phyloP scores from a whole-genome alignment of 2,329 filamentous ascomycete species.

The Epicoccum sorghinum region DNA sequence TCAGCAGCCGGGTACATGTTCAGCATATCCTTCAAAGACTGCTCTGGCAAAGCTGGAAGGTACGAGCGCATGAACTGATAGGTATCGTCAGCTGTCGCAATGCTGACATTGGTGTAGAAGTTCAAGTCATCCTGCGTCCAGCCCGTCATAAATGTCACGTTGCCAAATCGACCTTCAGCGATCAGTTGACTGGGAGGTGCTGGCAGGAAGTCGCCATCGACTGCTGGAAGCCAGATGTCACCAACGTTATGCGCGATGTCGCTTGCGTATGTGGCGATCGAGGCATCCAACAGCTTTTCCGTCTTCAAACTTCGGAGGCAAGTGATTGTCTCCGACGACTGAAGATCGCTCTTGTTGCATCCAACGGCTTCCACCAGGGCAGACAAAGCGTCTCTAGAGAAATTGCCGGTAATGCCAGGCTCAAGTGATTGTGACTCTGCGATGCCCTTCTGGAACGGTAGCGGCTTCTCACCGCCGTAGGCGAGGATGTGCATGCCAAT shows the following conservation, averaged over 20 bases:
- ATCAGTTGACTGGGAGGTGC: slow-evolving; percentile 52
- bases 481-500: slow-evolving; percentile 44
- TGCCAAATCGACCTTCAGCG: slow-evolving; percentile 50
- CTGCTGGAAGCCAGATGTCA: slow-evolving; percentile 58
- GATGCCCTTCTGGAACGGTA: slow-evolving; percentile 42
- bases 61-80: slow-evolving; percentile 50
- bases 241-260: slow-evolving; percentile 50
- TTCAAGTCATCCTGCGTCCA: slow-evolving; percentile 56
- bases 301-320: slow-evolving; percentile 56
- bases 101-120: slow-evolving; percentile 50
- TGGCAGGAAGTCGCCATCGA: slow-evolving; percentile 59
- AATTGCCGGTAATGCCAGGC: slow-evolving; percentile 55
- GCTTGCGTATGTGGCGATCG: slow-evolving; percentile 50
- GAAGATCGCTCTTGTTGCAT: slow-evolving; percentile 50
- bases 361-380: slow-evolving; percentile 51
- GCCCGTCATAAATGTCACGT: slow-evolving; percentile 51
- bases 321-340: slow-evolving; percentile 52
- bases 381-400: slow-evolving; percentile 56
- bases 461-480: slow-evolving; percentile 37
- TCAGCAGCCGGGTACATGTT: slow-evolving; percentile 48
- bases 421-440: slow-evolving; percentile 58
- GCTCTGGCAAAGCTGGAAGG: slow-evolving; percentile 44
- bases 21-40: slow-evolving; percentile 34
- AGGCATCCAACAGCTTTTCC: slow-evolving; percentile 52
- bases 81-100: slow-evolving; percentile 51